A percentile compares a stretch with the other conserved stretches of the same genome.
These are phyloP conservation scores for Pythium catenulatum DNA, from an alignment of 352 stramenopile genomes.

Conservation along the genomic window DNA sequence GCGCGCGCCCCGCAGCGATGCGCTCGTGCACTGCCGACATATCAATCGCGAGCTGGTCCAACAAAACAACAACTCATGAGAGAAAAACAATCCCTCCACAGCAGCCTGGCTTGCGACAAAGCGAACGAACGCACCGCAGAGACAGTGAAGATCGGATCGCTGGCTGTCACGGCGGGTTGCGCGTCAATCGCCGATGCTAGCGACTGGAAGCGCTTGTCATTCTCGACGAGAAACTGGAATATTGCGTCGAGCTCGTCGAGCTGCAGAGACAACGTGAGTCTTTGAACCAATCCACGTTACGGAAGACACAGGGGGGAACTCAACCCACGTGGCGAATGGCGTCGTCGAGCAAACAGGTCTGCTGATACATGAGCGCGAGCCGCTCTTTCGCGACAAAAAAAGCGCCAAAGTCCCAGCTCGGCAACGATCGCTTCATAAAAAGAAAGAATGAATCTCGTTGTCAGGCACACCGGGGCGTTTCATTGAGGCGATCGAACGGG, in stretches of 20 bases:
- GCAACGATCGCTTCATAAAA: slow-evolving; percentile 61
- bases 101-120: background rate
- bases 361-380: slow-evolving; percentile 90
- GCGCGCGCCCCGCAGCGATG: slow-evolving; percentile 82
- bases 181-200: background rate
- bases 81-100: background rate
- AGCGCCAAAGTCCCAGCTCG: slow-evolving; percentile 85
- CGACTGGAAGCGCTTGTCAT: slow-evolving; percentile 46
- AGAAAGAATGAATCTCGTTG: background rate
- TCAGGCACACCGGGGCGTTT: background rate
- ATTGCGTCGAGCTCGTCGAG: slow-evolving; percentile 91
- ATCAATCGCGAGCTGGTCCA: slow-evolving; percentile 84
- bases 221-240: slow-evolving; percentile 63
- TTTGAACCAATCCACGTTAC: background rate
- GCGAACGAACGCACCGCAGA: slow-evolving; percentile 69
- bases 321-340: slow-evolving; percentile 86
- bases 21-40: slow-evolving; percentile 68
- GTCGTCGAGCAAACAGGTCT: slow-evolving; percentile 90
- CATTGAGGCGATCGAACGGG: background rate
- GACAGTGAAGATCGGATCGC: slow-evolving; percentile 75
- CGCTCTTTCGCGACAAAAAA: slow-evolving; percentile 91
- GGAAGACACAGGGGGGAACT: background rate
- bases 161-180: slow-evolving; percentile 34
- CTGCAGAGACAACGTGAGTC: slow-evolving; percentile 48
- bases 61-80: too few species aligned